Conservation (phyloP, 1,139 yeast species). For the Scheffersomyces stambukii region DNA sequence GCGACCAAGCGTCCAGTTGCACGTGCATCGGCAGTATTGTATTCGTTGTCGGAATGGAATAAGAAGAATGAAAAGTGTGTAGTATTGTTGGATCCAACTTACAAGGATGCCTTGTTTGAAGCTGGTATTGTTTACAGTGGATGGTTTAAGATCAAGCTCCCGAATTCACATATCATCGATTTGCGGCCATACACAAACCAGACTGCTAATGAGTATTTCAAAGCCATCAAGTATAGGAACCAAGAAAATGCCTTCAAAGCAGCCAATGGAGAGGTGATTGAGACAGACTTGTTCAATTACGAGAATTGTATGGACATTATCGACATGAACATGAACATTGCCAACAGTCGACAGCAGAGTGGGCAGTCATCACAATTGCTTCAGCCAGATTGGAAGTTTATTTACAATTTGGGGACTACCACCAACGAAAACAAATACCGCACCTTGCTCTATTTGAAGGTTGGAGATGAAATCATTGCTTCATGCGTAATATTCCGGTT, state of each 20-base stretch:
- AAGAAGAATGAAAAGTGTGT: constrained; percentile 22
- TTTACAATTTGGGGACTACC: constrained; percentile 23
- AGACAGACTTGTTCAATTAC: constrained; percentile 17
- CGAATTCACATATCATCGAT: constrained; percentile 39
- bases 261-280: constrained; percentile 32
- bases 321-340: constrained; percentile 34
- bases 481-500: constrained; percentile 40
- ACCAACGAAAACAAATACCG: constrained; percentile 22
- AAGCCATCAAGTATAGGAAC: constrained; percentile 36
- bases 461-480: constrained; percentile 31
- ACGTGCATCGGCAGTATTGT: constrained; percentile 35
- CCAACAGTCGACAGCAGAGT: constrained; percentile 27
- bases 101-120: constrained; percentile 28
- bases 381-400: constrained; percentile 27
- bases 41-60: constrained; percentile 37
- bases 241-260: constrained; percentile 29
- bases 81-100: constrained; percentile 36
- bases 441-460: constrained; percentile 33
- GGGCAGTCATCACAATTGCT: constrained; percentile 37
- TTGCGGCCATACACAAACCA: constrained; percentile 30
- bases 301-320: constrained; percentile 28
- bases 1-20: constrained; percentile 37
- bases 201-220: constrained; percentile 29
- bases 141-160: constrained; percentile 32
- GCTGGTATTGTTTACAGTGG: constrained; percentile 35